Conservation (phyloP, 352 stramenopile genomes). For the Phytophthora colocasiae region DNA sequence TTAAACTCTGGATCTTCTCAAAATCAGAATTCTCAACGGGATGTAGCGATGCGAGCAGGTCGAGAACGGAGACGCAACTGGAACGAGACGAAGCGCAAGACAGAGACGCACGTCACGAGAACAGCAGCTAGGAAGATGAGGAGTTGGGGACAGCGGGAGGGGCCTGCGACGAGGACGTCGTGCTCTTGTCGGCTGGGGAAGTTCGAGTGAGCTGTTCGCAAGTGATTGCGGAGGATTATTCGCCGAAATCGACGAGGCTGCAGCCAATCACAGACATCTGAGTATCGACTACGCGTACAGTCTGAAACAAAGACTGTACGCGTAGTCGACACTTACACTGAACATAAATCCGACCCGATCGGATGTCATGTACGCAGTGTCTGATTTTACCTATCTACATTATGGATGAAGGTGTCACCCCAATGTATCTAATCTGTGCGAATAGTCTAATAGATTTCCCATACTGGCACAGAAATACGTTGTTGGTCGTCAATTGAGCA, state of each 20-base stretch:
- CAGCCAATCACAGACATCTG: slow-evolving; percentile 6
- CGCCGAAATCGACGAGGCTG: background rate
- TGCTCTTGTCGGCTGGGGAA: slow-evolving; percentile 27
- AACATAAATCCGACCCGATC: background rate
- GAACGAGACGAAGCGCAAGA: slow-evolving; percentile 1
- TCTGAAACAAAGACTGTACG: background rate
- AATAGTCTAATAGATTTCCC: background rate
- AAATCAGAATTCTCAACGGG: background rate
- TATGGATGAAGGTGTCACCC: background rate
- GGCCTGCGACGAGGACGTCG: slow-evolving; percentile 11
- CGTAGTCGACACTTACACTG: no score
- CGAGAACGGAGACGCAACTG: background rate
- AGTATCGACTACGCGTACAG: background rate
- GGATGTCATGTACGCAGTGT: background rate
- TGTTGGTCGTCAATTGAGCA: slow-evolving; percentile 13
- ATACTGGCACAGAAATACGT: slow-evolving; percentile 1
- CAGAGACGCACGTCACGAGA: slow-evolving; percentile 6
- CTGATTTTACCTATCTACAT: no score
- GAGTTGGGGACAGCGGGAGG: background rate
- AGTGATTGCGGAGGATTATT: slow-evolving; percentile 6
- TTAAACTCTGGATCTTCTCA: slow-evolving; percentile 11
- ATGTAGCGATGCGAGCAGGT: background rate
- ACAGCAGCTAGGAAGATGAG: background rate
- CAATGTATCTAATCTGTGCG: background rate
- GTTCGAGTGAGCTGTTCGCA: slow-evolving; percentile 22